Base-by-base conservation (phyloP, 805 yeast species). In the Blastobotrys parvus region DNA sequence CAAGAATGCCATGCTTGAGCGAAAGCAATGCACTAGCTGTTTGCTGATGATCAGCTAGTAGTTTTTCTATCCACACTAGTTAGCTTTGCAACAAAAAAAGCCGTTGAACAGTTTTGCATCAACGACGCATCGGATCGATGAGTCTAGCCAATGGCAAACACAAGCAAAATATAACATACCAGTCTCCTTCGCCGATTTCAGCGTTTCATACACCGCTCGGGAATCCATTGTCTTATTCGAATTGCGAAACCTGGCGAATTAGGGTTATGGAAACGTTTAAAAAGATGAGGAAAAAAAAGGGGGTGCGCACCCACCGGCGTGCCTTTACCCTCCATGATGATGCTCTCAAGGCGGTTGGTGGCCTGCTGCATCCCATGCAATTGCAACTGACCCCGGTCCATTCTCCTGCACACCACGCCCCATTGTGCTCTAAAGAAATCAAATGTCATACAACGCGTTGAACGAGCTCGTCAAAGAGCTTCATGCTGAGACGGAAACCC, bases 1-100 rank as follows among this genome's bases (percentile, higher is more conserved):
- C 54, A 15, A 48, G 45, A 31, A 52, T 49, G 27, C 51, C 56
- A 42, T 52, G 50, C 37, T 52, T 52, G n/a, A 52, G 38, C 13
- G 50, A 43, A 17, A 52, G 39, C 27, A 52, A 44, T 7, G 52
- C 52, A 13, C 47, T 44, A 15, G 56, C 56, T 8, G 52, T 46
- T 17, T 35, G 35, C 32, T 50, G 48, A 16, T 48, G 45, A 40
- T 52, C 56, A 8, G 47, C 27, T 19, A 52, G 38, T 13, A 52
- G 45, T 39, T 30, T 39, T 41, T 50, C 53, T 42, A 20, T 23
- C 20, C n/a, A n/a, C 36, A 20, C 31, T 15, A 32, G 36, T 36
- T 23, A n/a, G n/a, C n/a, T n/a, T n/a, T n/a, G n/a, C n/a, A n/a
- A 8, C 30, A 25, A 25, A 25, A 15, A 15, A 16, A 33, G 17